phyloP scores from a whole-genome alignment of 371 early-diverging fungal species.

The Mortierella sp. region DNA sequence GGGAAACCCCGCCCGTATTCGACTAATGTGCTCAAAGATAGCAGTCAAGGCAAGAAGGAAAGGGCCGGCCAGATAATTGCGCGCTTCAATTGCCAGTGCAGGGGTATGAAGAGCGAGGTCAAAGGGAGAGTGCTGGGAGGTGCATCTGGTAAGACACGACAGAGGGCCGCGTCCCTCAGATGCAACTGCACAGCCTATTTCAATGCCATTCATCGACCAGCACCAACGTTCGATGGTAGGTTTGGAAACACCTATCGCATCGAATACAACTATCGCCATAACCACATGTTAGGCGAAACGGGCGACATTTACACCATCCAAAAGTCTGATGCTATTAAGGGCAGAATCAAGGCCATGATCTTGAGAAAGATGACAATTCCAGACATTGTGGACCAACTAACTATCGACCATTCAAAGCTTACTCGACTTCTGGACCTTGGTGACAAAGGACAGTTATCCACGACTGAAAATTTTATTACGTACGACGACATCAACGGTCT shows the following conservation, averaged over 20 bases:
- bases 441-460: background rate
- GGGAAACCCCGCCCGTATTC: no score
- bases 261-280: conserved; percentile 7
- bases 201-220: no score
- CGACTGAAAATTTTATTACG: background rate
- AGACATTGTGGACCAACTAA: conserved; percentile 13
- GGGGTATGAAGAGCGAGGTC: no score
- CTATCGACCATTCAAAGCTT: conserved; percentile 16
- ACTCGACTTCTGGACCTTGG: background rate
- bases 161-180: no score
- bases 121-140: no score
- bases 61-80: no score
- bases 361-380: conserved; percentile 10
- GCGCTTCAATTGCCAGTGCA: no score
- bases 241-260: conserved; percentile 9
- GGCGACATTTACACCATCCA: background rate
- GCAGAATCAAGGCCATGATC: conserved; percentile 20
- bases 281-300: conserved; percentile 9
- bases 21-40: no score
- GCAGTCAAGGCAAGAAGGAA: no score
- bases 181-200: no score
- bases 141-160: no score
- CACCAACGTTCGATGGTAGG: background rate
- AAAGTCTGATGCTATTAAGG: conserved; percentile 16
- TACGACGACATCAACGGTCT: conserved; percentile 6